Base-by-base conservation (phyloP, 169 alveolate genomes). In the Pseudocohnilembus persalinus region DNA sequence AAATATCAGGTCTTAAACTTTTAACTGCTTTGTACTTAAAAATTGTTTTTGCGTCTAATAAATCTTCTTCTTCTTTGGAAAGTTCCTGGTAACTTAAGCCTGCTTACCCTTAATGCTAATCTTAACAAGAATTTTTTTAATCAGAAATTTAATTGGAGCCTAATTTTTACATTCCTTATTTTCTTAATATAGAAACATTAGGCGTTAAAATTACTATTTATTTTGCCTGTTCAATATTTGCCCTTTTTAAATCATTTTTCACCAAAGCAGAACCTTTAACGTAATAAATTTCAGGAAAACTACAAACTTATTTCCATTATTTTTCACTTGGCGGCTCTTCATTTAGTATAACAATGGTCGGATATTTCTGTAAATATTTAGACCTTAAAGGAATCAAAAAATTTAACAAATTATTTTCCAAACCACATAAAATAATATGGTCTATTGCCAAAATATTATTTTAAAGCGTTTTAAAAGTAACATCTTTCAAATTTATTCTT, bases 351-450 rank as follows among this genome's bases (percentile, higher is more conserved):
- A 95, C 96, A 0, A 95, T 95, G 29, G 96, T 94, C 11, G 92
- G 84, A 29, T 87, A 83, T 33, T 90, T 88, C 0, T 34, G 64
- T 34, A 93, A 84, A 84, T 95, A 92, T 79, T 88, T 89, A 0
- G 96, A 94, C 76, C 97, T 85, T 31, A 95, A 80, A 1, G 97
- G 97, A 80, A 88, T 90, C n/a, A 95, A 92, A 76, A 95, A 93
- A 86, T 93, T 91, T 0, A 91, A 83, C 78, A 95, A 91, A 88
- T 93, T 95, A 73, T 94, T 94, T n/a, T 93, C 93, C 29, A 92
- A 81, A 26, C 97, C 97, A 83, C 97, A 95, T 1, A 95, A 89
- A 1, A 95, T 91, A 68, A 95, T 94, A 82, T 95, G 97, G 74
- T 94, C 93, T 84, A 92, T 83, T 74, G 96, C 96, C 30, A 93